A percentile compares a stretch with the other conserved stretches of the same genome.
Conservation (phyloP, 2,329 filamentous ascomycete species). For the Neopestalotiopsis clavispora region DNA sequence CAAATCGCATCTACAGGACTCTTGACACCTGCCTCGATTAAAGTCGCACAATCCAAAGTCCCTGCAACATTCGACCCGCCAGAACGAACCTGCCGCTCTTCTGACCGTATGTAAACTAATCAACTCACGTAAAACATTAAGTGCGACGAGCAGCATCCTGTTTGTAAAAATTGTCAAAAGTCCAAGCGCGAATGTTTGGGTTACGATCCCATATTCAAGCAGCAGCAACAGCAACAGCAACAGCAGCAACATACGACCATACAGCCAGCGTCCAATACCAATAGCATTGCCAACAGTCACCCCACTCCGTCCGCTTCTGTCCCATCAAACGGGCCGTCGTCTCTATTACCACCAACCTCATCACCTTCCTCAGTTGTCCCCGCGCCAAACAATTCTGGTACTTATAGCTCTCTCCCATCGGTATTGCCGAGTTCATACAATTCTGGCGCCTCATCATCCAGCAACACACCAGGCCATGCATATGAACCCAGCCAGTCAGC, state of each 20-base stretch:
- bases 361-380: slow-evolving; percentile 24
- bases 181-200: slow-evolving; percentile 86
- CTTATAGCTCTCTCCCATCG: slow-evolving; percentile 32
- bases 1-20: neutral
- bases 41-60: no score
- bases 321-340: slow-evolving; percentile 28
- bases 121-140: slow-evolving; percentile 42
- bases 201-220: slow-evolving; percentile 87
- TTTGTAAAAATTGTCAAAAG: slow-evolving; percentile 89
- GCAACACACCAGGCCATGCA: slow-evolving; percentile 35
- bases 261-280: slow-evolving; percentile 56
- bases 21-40: no score
- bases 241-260: slow-evolving; percentile 73
- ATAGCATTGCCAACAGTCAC: slow-evolving; percentile 32
- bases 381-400: slow-evolving; percentile 27
- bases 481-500: slow-evolving; percentile 36
- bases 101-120: slow-evolving; percentile 21
- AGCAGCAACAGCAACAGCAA: slow-evolving; percentile 63
- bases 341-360: slow-evolving; percentile 21
- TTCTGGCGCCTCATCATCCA: slow-evolving; percentile 35
- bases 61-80: no score
- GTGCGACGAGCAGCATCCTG: slow-evolving; percentile 96
- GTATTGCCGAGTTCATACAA: slow-evolving; percentile 31
- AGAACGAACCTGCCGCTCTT: slow-evolving; percentile 18
- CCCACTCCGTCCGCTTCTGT: slow-evolving; percentile 32